A percentile compares a stretch with the other conserved stretches of the same genome.
phyloP scores from a whole-genome alignment of 1,284 basidiomycete genomes.

The Fomitiporia mediterranea region DNA sequence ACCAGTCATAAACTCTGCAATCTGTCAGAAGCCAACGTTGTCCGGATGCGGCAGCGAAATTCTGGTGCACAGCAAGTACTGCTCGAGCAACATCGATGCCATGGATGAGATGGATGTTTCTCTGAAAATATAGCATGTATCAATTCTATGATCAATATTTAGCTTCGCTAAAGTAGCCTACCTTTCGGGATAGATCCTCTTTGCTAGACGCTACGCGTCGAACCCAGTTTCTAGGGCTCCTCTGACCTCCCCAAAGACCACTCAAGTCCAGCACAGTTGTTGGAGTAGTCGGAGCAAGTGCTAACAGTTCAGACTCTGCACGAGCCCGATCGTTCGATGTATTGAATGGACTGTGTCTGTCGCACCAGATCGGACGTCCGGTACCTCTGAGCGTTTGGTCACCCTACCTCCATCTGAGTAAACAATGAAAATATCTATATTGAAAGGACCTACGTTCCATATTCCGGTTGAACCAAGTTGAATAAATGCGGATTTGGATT shows the following conservation, averaged over 20 bases:
- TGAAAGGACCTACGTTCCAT: constrained; percentile 46
- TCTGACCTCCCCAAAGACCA: constrained; percentile 56
- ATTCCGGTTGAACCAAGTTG: constrained; percentile 60
- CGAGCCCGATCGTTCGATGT: constrained; percentile 38
- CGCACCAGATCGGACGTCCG: constrained; percentile 37
- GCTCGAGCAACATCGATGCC: constrained; percentile 54
- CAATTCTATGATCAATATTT: neutral
- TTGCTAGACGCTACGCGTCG: constrained; percentile 48
- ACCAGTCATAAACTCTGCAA: constrained; percentile 61
- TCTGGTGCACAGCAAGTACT: constrained; percentile 46
- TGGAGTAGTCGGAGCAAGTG: constrained; percentile 36
- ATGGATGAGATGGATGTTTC: constrained; percentile 56
- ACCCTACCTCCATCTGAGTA: constrained; percentile 5
- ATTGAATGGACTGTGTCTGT: constrained; percentile 46
- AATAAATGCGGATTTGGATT: constrained; percentile 38
- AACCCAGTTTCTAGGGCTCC: constrained; percentile 48
- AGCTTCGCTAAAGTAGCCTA: constrained; percentile 24
- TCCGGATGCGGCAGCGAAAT: constrained; percentile 40
- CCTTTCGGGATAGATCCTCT: constrained; percentile 47
- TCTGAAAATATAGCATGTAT: constrained; percentile 31
- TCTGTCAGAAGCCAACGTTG: constrained; percentile 58
- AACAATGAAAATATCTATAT: neutral
- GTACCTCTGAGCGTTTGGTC: constrained; percentile 15
- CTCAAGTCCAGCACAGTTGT: constrained; percentile 58
- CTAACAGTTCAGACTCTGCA: constrained; percentile 52